phyloP scores from a whole-genome alignment of 2,329 filamentous ascomycete genomes.

The Trematosphaeria pertusa region DNA sequence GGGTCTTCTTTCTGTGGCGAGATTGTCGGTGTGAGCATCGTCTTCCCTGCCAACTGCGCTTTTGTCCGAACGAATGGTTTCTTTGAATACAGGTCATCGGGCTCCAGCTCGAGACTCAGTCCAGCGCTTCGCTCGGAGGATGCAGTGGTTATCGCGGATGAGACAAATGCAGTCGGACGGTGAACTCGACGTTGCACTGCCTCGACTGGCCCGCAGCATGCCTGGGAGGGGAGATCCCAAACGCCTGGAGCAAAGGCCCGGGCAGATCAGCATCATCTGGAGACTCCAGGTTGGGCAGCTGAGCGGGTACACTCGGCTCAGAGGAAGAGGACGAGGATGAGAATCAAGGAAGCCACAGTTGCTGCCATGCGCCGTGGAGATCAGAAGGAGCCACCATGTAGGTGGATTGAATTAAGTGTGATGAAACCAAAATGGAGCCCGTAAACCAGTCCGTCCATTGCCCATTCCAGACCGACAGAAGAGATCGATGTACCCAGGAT shows the following conservation, averaged over 20 bases:
- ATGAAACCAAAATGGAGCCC: conserved; percentile 1
- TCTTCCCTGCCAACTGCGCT: background rate
- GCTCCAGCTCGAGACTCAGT: too few species aligned
- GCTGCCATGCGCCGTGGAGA: background rate
- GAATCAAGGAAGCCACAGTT: background rate
- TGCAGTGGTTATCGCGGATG: too few species aligned
- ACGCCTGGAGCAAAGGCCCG: too few species aligned
- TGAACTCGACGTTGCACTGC: too few species aligned
- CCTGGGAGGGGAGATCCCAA: too few species aligned
- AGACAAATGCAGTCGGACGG: too few species aligned
- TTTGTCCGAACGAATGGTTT: background rate
- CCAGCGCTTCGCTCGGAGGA: too few species aligned
- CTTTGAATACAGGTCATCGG: background rate
- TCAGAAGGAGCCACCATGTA: background rate
- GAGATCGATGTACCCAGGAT: background rate
- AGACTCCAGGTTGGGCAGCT: too few species aligned
- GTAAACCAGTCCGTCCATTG: conserved; percentile 2
- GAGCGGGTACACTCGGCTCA: background rate
- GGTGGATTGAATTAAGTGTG: conserved; percentile 1
- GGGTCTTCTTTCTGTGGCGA: background rate
- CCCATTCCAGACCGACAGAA: background rate
- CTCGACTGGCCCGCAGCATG: background rate
- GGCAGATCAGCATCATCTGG: too few species aligned
- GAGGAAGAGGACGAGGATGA: background rate
- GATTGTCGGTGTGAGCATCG: background rate